Conservation (phyloP, 2,329 filamentous ascomycete genomes). For the Paradendryphiella salina region DNA sequence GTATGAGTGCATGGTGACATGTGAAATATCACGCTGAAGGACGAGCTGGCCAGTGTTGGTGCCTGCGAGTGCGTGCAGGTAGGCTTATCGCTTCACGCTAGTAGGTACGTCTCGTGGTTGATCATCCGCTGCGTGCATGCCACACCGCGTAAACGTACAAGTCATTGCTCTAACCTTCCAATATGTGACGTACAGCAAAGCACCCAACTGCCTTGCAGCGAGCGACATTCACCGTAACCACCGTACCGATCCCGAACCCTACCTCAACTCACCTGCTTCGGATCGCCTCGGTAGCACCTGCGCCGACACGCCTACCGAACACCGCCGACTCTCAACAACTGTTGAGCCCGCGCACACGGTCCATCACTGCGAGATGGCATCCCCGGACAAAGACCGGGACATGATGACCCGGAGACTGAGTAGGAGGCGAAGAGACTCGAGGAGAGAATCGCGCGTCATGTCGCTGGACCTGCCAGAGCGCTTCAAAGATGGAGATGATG, state of each 20-base stretch:
- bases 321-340: slow-evolving; percentile 13
- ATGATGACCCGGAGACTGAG: slow-evolving; percentile 37
- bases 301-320: slow-evolving; percentile 10
- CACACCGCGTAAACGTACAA: slow-evolving; percentile 10
- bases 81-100: slow-evolving; percentile 22
- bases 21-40: not conserved
- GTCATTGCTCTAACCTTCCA: slow-evolving; percentile 33
- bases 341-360: slow-evolving; percentile 13
- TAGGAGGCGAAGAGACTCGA: slow-evolving; percentile 40
- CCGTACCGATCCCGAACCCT: not conserved
- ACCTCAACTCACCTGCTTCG: slow-evolving; percentile 15
- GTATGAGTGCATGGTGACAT: not conserved
- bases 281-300: slow-evolving; percentile 17
- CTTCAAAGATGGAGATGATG: slow-evolving; percentile 62
- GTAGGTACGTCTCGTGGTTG: slow-evolving; percentile 13
- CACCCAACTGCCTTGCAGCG: slow-evolving; percentile 30
- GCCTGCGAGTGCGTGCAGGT: slow-evolving; percentile 11
- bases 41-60: slow-evolving; percentile 3
- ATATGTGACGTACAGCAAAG: slow-evolving; percentile 36
- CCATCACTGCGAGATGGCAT: slow-evolving; percentile 36
- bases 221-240: slow-evolving; percentile 13
- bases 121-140: slow-evolving; percentile 15
- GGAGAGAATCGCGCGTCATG: slow-evolving; percentile 34
- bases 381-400: slow-evolving; percentile 37
- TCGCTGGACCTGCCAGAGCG: slow-evolving; percentile 61